Base-by-base conservation (phyloP, 768 basidiomycete genomes). In the Panaeolus cyanescens region DNA sequence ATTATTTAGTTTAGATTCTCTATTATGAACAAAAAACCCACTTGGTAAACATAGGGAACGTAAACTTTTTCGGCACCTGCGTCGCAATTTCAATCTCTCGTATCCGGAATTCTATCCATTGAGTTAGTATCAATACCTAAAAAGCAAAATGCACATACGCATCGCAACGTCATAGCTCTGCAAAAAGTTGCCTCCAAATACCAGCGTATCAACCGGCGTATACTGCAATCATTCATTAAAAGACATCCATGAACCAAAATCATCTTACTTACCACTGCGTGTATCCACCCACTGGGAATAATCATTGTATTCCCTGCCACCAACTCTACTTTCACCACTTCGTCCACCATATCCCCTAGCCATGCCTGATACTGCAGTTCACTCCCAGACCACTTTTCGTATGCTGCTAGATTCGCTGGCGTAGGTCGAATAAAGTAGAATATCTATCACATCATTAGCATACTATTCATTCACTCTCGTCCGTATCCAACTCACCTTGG, bases 361-460 rank as follows among this genome's bases (percentile, higher is more conserved):
- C 96, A 99, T 8, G 87, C 84, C 62, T 84, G 85, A 58, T 88
- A 88, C 71, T 99, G 96, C 37, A 90, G 75, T 71, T 98, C 96
- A 30, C 89, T 92, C 12, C 95, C 93, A 15, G 95, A 96, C 93
- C 96, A 98, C 59, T 86, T 83, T 71, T 96, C 93, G 69, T 99
- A 99, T 28, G 93, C 92, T 36, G 87, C 86, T 34, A 99, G 75
- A 73, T 99, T 97, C 6, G 85, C 84, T 15, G 85, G 76, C 0
- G 95, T 96, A 6, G 96, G 96, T 39, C 89, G 85, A 66, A 97
- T 95, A 70, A 99, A 98, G 76, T 95, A 98, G 73, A 99, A 99
- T 19, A 92, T 81, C 91, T 96, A 71, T 15, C 58, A 54, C 39
- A 53, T 63, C 36, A 54, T 40, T 55, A 30, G 45, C 54, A 22